These are phyloP conservation scores for Bassia scoparia DNA, from an alignment of 148 eudicot species.

Conservation along the genomic window DNA sequence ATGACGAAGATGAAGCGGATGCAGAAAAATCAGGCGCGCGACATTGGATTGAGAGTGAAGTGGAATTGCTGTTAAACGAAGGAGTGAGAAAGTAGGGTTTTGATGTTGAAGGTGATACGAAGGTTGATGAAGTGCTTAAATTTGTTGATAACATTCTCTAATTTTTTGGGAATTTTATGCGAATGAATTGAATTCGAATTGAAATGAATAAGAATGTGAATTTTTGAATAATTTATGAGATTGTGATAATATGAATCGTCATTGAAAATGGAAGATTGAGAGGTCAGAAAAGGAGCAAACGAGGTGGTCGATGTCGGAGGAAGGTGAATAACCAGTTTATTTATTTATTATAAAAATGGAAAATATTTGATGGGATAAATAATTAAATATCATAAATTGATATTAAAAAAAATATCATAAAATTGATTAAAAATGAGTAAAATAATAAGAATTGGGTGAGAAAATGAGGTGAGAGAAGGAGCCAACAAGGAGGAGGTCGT, in stretches of 20 bases:
- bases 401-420: no score
- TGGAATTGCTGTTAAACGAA: not conserved
- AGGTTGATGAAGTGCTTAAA: conserved; percentile 20
- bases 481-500: not conserved
- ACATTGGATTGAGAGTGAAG: conserved; percentile 29
- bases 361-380: not conserved
- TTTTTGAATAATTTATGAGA: no score
- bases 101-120: conserved; percentile 17
- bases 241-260: no score
- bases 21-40: conserved; percentile 44
- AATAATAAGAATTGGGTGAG: not conserved
- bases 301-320: not conserved
- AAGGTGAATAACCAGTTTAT: not conserved
- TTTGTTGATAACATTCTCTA: conserved; percentile 25
- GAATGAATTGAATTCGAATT: not conserved
- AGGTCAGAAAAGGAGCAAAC: not conserved
- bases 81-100: conserved; percentile 34
- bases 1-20: conserved; percentile 14
- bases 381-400: no score
- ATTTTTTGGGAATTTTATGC: not conserved
- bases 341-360: no score
- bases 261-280: not conserved
- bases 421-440: no score
- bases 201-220: not conserved
- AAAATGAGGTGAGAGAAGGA: not conserved